A percentile compares a stretch with the other conserved stretches of the same genome.
Conservation (phyloP, 768 basidiomycete species). For the Clathrus columnatus region DNA sequence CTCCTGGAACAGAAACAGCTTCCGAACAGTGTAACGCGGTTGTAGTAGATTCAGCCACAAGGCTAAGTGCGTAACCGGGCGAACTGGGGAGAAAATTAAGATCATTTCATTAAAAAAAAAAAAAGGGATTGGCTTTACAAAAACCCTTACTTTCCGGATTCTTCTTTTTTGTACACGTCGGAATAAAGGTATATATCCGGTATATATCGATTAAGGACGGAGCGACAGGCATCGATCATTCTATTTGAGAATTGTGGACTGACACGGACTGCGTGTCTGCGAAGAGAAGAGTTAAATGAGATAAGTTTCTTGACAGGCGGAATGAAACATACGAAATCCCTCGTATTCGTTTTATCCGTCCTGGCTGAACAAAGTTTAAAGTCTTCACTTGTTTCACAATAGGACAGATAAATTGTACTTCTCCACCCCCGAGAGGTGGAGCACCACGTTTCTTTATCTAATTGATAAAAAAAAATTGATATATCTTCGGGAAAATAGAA, state of each 20-base stretch:
- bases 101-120: neutral
- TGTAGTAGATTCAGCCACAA: conserved; percentile 89
- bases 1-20: conserved; percentile 70
- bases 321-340: conserved; percentile 72
- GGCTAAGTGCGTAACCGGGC: conserved; percentile 87
- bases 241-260: conserved; percentile 96
- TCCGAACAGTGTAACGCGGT: conserved; percentile 83
- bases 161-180: conserved; percentile 95
- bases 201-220: conserved; percentile 89
- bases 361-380: conserved; percentile 83
- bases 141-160: conserved; percentile 82
- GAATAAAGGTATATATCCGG: conserved; percentile 98
- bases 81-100: conserved; percentile 45
- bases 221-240: conserved; percentile 92
- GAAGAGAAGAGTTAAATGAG: neutral
- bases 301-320: neutral
- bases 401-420: conserved; percentile 89
- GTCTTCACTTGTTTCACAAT: conserved; percentile 87
- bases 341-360: conserved; percentile 88
- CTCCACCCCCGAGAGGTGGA: conserved; percentile 85
- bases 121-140: neutral
- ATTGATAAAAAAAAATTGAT: neutral
- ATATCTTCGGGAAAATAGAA: conserved; percentile 2
- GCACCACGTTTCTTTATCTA: conserved; percentile 95
- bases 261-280: conserved; percentile 89